Evolutionary conservation across 2,329 filamentous ascomycete species (phyloP), one percentile per base, ranked within the genome.

Genomic region (Alternaria sp.): DNA sequence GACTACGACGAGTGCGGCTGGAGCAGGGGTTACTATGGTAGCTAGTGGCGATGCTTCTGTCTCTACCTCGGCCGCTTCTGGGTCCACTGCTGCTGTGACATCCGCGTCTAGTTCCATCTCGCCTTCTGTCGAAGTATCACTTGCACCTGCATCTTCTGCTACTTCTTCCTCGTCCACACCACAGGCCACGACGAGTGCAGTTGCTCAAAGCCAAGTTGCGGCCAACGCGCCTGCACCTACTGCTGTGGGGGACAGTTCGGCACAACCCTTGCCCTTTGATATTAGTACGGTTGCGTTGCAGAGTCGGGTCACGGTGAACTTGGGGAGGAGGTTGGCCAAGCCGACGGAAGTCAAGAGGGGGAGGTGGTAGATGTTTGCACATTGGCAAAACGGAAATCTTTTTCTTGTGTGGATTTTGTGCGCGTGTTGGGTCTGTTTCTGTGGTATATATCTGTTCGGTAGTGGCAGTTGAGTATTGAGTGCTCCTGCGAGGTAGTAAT

Each of bases 221-320:
- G 68, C 61, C 12, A 47, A 59, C 11, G 47, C 51, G 8, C 57
- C 65, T 18, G 39, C 28, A 7, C 65, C 65, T 20, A 61, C 65
- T 9, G 51, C 62, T 18, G 48, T 62, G n/a, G 55, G 62, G 26
- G 55, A 63, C 1, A 30, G 44, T 7, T 28, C 54, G 8, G 64
- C 64, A 24, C 51, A 62, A 22, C 52, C 66, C 4, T 49, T 74
- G 20, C 74, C 75, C 3, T 78, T 79, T 38, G 71, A 79, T 48
- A 75, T 79, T 57, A 70, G 68, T 32, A 78, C 73, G 6, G 63
- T 78, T 32, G 38, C 49, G 32, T 62, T 79, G 63, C 73, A 77
- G 62, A 75, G 70, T 42, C 69, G 69, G 6, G 75, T 79, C 1
- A 78, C 76, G 5, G 76, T 78, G 8, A 74, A 73, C 26, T 42